A percentile compares a stretch with the other conserved stretches of the same genome.
phyloP scores from a whole-genome alignment of 345 rosid species.

The Cochlearia excelsa region DNA sequence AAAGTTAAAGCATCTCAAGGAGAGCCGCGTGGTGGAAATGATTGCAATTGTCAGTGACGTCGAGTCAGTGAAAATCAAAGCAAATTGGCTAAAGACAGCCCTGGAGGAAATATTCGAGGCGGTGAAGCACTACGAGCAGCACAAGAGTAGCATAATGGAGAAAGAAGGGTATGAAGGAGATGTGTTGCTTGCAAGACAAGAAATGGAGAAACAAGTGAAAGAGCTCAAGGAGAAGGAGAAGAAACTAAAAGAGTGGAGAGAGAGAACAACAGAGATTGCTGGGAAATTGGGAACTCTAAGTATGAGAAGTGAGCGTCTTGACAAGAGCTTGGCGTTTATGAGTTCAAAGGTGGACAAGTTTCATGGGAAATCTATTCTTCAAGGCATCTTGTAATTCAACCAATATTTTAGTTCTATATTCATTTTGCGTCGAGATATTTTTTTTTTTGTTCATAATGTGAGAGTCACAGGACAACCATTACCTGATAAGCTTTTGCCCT shows the following conservation, averaged over 20 bases:
- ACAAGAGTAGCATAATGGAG: conserved; percentile 16
- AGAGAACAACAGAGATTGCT: conserved; percentile 26
- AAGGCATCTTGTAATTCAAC: conserved; percentile 25
- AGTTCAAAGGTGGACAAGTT: conserved; percentile 32
- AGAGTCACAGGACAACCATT: no score
- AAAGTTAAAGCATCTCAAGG: conserved; percentile 27
- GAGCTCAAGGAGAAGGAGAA: conserved; percentile 28
- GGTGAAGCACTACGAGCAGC: conserved; percentile 28
- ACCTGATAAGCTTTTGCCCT: no score
- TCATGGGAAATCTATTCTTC: conserved; percentile 25
- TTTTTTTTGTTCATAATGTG: conserved; percentile 7
- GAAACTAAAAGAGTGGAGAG: conserved; percentile 23
- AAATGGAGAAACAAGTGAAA: conserved; percentile 24
- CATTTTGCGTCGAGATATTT: neutral
- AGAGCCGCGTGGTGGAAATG: conserved; percentile 29
- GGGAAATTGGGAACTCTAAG: conserved; percentile 22
- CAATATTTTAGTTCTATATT: neutral
- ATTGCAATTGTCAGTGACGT: conserved; percentile 32
- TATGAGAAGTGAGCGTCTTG: conserved; percentile 24
- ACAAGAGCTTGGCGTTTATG: conserved; percentile 33
- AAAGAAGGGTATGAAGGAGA: conserved; percentile 21
- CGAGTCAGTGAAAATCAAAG: conserved; percentile 36
- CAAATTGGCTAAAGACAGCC: conserved; percentile 25
- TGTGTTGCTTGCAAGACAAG: conserved; percentile 21
- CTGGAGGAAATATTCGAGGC: conserved; percentile 49